Percentiles rank a stretch among this genome's conserved stretches.
phyloP scores from a whole-genome alignment of 2,329 filamentous ascomycete species.

The Diaporthe destruens region DNA sequence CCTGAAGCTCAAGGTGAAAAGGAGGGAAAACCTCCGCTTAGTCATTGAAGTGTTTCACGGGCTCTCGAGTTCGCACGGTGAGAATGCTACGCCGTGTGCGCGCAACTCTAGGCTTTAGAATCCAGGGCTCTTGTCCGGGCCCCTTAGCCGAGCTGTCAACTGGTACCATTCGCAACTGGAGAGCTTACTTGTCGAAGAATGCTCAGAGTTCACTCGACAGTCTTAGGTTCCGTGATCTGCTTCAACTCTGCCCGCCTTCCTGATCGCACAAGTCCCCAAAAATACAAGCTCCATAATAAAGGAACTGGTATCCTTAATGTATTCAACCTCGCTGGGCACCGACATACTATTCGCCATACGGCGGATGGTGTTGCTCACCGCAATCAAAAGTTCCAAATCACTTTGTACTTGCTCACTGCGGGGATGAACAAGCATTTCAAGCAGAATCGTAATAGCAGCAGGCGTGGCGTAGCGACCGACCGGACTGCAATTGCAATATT shows the following conservation, averaged over 20 bases:
- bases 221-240: not conserved
- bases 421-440: conserved; percentile 8
- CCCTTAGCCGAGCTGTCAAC: not conserved
- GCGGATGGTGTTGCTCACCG: not conserved
- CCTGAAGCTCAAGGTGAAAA: not conserved
- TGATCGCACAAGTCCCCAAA: conserved; percentile 1
- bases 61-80: too few relatives aligned
- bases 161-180: too few relatives aligned
- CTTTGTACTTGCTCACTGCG: not conserved
- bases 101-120: not conserved
- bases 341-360: not conserved
- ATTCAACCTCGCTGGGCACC: not conserved
- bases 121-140: too few relatives aligned
- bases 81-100: too few relatives aligned
- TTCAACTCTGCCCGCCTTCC: not conserved
- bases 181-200: not conserved
- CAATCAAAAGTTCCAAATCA: conserved; percentile 6
- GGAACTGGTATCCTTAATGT: conserved; percentile 1
- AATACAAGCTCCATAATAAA: conserved; percentile 12
- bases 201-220: not conserved
- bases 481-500: not conserved
- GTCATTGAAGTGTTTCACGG: not conserved
- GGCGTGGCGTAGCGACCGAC: not conserved
- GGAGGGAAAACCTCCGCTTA: not conserved
- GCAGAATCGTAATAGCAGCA: conserved; percentile 1